phyloP scores from a whole-genome alignment of 164 flowering plant genomes.

The Macadamia tetraphylla region DNA sequence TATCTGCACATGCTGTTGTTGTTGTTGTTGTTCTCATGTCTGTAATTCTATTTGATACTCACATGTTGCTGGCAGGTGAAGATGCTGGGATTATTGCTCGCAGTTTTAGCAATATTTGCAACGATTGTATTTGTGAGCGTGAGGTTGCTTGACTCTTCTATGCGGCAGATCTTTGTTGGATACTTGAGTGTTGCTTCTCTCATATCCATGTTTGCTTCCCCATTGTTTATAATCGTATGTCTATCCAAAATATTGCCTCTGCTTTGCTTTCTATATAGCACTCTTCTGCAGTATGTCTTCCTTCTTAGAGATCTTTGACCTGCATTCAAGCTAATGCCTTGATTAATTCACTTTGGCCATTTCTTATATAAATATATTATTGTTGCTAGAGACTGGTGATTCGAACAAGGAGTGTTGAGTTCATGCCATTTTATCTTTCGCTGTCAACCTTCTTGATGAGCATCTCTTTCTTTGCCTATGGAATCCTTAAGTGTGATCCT shows the following conservation, averaged over 20 bases:
- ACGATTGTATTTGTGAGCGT: slow-evolving; percentile 43
- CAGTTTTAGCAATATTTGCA: slow-evolving; percentile 39
- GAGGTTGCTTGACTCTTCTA: slow-evolving; percentile 25
- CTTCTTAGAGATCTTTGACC: neutral
- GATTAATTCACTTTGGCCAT: neutral
- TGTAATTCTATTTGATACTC: neutral
- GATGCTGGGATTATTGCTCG: slow-evolving; percentile 43
- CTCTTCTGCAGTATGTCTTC: neutral
- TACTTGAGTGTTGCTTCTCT: slow-evolving; percentile 62
- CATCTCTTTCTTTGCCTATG: slow-evolving; percentile 47
- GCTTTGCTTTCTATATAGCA: slow-evolving; percentile 2
- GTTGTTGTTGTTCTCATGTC: neutral
- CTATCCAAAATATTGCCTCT: neutral
- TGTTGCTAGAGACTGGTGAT: slow-evolving; percentile 43
- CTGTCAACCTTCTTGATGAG: slow-evolving; percentile 57
- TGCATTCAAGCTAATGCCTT: neutral
- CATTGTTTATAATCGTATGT: slow-evolving; percentile 65
- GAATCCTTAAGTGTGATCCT: slow-evolving; percentile 36
- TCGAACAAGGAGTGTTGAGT: slow-evolving; percentile 50
- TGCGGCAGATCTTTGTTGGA: slow-evolving; percentile 56
- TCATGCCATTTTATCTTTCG: slow-evolving; percentile 61
- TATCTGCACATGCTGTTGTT: neutral
- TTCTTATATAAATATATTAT: neutral
- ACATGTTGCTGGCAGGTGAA: slow-evolving; percentile 36
- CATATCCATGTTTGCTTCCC: slow-evolving; percentile 83